These are phyloP conservation scores for Wallemia hederae DNA, from an alignment of 1,284 basidiomycete genomes.

Conservation along the genomic window DNA sequence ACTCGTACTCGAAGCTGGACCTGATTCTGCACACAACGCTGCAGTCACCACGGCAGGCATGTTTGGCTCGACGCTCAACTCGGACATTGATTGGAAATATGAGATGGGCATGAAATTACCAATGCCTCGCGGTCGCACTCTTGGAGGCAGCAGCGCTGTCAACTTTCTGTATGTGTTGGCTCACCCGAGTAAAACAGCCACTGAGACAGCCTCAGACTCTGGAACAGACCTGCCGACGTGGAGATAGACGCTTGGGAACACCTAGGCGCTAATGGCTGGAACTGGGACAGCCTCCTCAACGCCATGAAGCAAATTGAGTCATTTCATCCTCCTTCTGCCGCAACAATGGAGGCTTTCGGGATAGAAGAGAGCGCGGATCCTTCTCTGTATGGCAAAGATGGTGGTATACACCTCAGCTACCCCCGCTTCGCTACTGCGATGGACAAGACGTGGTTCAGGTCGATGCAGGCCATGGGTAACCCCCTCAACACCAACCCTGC, in stretches of 20 bases:
- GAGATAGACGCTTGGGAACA: slow-evolving; percentile 4
- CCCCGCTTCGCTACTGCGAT: slow-evolving; percentile 2
- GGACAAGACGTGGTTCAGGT: slow-evolving; percentile 6
- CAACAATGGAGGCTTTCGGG: slow-evolving; percentile 1
- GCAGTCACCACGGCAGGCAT: neutral
- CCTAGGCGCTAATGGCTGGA: slow-evolving; percentile 3
- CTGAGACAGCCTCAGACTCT: neutral
- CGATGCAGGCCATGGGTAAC: slow-evolving; percentile 5
- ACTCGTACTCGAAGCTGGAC: neutral
- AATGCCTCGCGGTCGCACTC: neutral
- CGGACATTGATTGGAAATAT: neutral
- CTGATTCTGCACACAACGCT: neutral
- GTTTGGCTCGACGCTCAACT: neutral
- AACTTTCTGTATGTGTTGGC: neutral
- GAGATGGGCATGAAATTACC: neutral
- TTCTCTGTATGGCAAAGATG: slow-evolving; percentile 4
- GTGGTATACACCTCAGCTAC: slow-evolving; percentile 5
- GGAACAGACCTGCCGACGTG: neutral
- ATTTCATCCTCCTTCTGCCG: slow-evolving; percentile 3
- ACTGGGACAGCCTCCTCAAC: slow-evolving; percentile 3
- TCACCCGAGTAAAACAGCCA: neutral
- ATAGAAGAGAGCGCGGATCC: slow-evolving; percentile 5
- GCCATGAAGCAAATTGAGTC: slow-evolving; percentile 7
- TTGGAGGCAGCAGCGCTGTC: neutral
- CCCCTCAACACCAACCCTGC: slow-evolving; percentile 4